Evolutionary conservation across 768 basidiomycete genomes (phyloP), one percentile per base, ranked within the genome.

Genomic region (Mycena venus): DNA sequence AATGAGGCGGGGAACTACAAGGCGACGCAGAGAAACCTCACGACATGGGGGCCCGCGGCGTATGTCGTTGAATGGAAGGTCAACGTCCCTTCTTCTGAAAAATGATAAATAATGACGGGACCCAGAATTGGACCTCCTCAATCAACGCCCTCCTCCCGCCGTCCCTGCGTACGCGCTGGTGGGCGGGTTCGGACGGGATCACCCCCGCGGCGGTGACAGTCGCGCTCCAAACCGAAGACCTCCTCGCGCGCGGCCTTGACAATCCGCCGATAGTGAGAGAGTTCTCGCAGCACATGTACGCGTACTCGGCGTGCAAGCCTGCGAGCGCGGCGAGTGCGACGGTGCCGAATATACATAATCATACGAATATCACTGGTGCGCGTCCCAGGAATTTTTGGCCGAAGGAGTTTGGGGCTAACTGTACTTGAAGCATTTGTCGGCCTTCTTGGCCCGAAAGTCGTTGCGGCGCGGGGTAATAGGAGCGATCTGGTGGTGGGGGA

Each of bases 231-330:
- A 73, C 72, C 23, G 67, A 67, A 23, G 65, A 75, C 38, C 42
- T 80, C 51, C 75, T 82, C 40, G 69, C 79, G 44, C 80, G 82
- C 56, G 81, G 81, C 11, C 58, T 82, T 14, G 75, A 77, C 40
- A 44, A 63, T 14, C 78, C 78, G 25, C 73, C 76, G 29, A 73
- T 68, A 21, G 73, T 83, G 56, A 79, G 81, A 66, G 55, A 81
- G 17, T 83, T 81, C 61, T 78, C 79, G 12, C 82, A 82, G 53
- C 82, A 84, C 65, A 80, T 80, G 56, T 82, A 83, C 67, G 82
- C 82, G 68, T 84, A 83, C 64, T 83, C 83, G 27, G 82, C 83
- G 25, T 84, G 84, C 75, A 80, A 80, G 62, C 81, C 83, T 0
- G 77, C 75, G 29, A 58, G 82, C 8, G 76, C 81, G 56, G 82